phyloP scores from a whole-genome alignment of 1,284 basidiomycete genomes.

The Leccinum griseonigrum region DNA sequence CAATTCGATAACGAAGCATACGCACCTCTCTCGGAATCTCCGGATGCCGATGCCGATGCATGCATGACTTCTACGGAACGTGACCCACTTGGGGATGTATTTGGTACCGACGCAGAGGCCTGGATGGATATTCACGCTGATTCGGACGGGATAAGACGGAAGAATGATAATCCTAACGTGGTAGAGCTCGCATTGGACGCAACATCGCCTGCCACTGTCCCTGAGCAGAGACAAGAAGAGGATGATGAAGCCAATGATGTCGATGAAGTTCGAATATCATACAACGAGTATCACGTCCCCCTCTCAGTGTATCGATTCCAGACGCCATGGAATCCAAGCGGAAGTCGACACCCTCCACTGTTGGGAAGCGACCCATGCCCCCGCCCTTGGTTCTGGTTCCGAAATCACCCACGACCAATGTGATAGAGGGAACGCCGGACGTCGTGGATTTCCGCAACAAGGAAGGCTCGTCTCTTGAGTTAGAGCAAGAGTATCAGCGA shows the following conservation, averaged over 20 bases:
- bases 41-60: slow-evolving; percentile 12
- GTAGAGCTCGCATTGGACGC: slow-evolving; percentile 54
- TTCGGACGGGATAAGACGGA: slow-evolving; percentile 26
- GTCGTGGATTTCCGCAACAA: slow-evolving; percentile 16
- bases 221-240: slow-evolving; percentile 35
- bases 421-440: slow-evolving; percentile 16
- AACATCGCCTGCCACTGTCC: slow-evolving; percentile 41
- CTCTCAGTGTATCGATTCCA: slow-evolving; percentile 29
- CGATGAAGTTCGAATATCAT: slow-evolving; percentile 49
- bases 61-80: slow-evolving; percentile 28
- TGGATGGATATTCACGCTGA: slow-evolving; percentile 54
- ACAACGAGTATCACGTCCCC: slow-evolving; percentile 40
- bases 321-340: slow-evolving; percentile 26
- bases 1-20: slow-evolving; percentile 29
- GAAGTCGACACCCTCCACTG: slow-evolving; percentile 30
- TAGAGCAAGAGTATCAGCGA: slow-evolving; percentile 35
- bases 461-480: slow-evolving; percentile 29
- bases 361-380: slow-evolving; percentile 14
- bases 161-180: slow-evolving; percentile 39
- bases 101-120: slow-evolving; percentile 58
- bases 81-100: slow-evolving; percentile 48
- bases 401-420: slow-evolving; percentile 24
- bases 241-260: slow-evolving; percentile 33
- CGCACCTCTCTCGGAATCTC: slow-evolving; percentile 35
- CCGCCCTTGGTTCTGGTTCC: slow-evolving; percentile 50